These are phyloP conservation scores for Harringtonia lauricola DNA, from an alignment of 2,329 filamentous ascomycete species.

Conservation along the genomic window DNA sequence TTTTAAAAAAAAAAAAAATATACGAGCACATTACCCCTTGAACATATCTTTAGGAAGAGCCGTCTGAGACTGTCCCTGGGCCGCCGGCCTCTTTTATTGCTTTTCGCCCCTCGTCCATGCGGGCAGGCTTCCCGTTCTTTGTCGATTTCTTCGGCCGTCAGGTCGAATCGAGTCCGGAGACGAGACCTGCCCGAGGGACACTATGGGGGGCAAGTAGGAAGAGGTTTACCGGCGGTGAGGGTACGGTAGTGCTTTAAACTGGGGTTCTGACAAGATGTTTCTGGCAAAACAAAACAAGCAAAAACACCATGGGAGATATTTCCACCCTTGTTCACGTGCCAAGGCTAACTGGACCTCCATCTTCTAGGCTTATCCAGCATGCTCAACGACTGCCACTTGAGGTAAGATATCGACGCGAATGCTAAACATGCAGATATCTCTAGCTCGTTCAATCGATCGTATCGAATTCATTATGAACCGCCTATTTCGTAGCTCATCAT, in stretches of 20 bases:
- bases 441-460: background rate
- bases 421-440: too few relatives aligned
- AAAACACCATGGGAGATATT: background rate
- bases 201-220: slow-evolving; percentile 16
- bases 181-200: background rate
- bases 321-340: too few relatives aligned
- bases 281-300: background rate
- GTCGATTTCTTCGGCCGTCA: slow-evolving; percentile 10
- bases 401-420: too few relatives aligned
- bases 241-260: slow-evolving; percentile 27
- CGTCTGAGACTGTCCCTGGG: slow-evolving; percentile 23
- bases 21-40: slow-evolving; percentile 16
- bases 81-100: slow-evolving; percentile 4
- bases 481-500: background rate
- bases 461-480: background rate
- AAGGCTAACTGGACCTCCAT: too few relatives aligned
- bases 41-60: slow-evolving; percentile 26
- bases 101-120: background rate
- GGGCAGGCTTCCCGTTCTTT: background rate
- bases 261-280: slow-evolving; percentile 17
- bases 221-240: slow-evolving; percentile 8
- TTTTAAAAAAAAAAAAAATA: slow-evolving; percentile 10
- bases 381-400: too few relatives aligned
- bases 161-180: slow-evolving; percentile 16
- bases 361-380: too few relatives aligned